Evolutionary conservation across 2,329 filamentous ascomycete species (phyloP).

Genomic region (Penicillium polonicum): DNA sequence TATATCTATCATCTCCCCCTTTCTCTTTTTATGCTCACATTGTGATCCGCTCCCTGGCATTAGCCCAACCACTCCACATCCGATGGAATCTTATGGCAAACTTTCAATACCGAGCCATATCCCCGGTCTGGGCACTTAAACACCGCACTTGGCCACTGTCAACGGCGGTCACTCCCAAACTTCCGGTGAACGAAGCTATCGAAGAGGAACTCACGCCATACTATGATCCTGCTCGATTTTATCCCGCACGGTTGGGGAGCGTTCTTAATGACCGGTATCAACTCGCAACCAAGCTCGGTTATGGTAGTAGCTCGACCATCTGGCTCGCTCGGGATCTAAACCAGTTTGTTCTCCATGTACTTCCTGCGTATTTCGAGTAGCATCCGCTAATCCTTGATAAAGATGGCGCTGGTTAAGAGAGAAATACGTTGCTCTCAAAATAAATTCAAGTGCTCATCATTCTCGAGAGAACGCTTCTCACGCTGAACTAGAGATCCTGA

Average conservation of each 20-base stretch:
- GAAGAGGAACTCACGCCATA: background rate
- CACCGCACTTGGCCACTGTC: background rate
- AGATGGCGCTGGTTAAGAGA: background rate
- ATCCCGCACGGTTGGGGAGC: background rate
- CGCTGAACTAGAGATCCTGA: background rate
- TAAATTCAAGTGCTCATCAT: background rate
- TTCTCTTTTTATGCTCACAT: too few species aligned
- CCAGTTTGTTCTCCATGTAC: background rate
- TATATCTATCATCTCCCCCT: too few species aligned
- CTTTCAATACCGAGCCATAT: background rate
- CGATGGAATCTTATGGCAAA: background rate
- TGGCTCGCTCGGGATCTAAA: constrained; percentile 1
- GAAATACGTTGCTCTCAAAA: background rate
- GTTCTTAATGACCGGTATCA: background rate
- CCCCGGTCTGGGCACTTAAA: background rate
- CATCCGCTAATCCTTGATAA: background rate
- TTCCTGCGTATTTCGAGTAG: background rate
- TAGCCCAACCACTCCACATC: too few species aligned
- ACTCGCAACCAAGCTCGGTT: background rate
- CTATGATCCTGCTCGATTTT: background rate
- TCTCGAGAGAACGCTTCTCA: background rate
- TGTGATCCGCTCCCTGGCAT: too few species aligned
- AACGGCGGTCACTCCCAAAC: background rate
- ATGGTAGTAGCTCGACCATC: background rate
- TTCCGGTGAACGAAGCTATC: background rate